A percentile compares a stretch with the other conserved stretches of the same genome.
These are phyloP conservation scores for Apocynum venetum DNA, from an alignment of 257 asterid genomes.

Conservation along the genomic window DNA sequence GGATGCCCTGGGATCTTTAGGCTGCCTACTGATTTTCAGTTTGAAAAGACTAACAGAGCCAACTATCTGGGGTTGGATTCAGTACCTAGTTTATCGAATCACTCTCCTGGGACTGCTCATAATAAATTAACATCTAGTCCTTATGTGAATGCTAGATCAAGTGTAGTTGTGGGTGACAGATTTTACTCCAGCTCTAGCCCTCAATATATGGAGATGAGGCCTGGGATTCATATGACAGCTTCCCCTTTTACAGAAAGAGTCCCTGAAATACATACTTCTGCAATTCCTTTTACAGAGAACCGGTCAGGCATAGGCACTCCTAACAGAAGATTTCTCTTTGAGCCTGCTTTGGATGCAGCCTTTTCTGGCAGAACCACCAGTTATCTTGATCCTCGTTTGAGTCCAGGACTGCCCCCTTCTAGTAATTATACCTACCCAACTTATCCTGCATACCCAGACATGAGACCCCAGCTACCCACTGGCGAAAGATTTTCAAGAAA, in stretches of 20 bases:
- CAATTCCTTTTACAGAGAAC: constrained; percentile 27
- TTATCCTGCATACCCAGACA: constrained; percentile 34
- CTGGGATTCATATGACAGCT: constrained; percentile 21
- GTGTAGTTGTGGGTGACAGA: constrained; percentile 18
- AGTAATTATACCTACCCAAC: constrained; percentile 19
- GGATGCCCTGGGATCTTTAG: constrained; percentile 60
- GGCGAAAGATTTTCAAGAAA: constrained; percentile 35
- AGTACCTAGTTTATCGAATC: constrained; percentile 21
- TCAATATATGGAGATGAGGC: constrained; percentile 22
- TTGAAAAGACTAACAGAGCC: constrained; percentile 26
- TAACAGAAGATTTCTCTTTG: constrained; percentile 26
- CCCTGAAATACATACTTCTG: constrained; percentile 24
- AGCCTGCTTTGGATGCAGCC: constrained; percentile 16
- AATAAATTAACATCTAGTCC: constrained; percentile 26
- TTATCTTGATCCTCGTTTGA: constrained; percentile 29
- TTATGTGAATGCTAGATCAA: constrained; percentile 29
- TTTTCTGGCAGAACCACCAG: constrained; percentile 20
- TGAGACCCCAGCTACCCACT: constrained; percentile 28
- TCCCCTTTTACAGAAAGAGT: constrained; percentile 26
- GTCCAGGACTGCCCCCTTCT: constrained; percentile 22
- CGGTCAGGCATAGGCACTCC: constrained; percentile 20
- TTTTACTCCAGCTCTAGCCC: constrained; percentile 21
- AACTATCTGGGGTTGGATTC: constrained; percentile 14
- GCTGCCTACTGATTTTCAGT: constrained; percentile 59
- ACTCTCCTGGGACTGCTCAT: constrained; percentile 25